Evolutionary conservation across 495 filamentous ascomycete species (phyloP), one percentile per base, ranked within the genome.

Genomic region (Tetracladium setigerum): DNA sequence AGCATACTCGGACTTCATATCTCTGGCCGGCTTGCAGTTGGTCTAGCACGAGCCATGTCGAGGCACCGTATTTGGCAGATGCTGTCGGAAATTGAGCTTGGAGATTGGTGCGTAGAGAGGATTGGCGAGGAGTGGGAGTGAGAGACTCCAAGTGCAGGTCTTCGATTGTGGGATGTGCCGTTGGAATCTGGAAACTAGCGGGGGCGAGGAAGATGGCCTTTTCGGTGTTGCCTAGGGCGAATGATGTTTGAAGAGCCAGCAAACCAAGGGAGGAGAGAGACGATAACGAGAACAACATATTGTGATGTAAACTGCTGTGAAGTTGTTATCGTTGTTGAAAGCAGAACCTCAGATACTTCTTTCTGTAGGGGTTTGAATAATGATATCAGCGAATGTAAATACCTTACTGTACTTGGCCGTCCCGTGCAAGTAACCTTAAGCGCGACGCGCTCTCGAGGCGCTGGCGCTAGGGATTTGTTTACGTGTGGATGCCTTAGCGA

Each of bases 1-100:
- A 98, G 66, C 92, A 98, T 50, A 96, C 73, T 17, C 92, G 78
- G 30, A 95, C 79, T 69, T 98, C 92, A 70, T 97, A 95, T 49
- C 90, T 78, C 57, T 84, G 83, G 9, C 79, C 76, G 15, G 79
- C 73, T 15, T 63, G 72, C 41, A 98, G 73, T n/a, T 76, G 66
- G 44, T 89, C 76, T n/a, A 98, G 76, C 30, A 91, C 70, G 54
- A 86, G 78, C 92, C 92, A 96, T 33, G 88, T 82, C 27, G 82
- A 67, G 16, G 71, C 67, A 6, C 87, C 89, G 5, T 69, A 47
- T n/a, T 71, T 73, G 4, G 65, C 58, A 6, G 65, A 55, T 1
- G 61, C 37, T 7, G 65, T 76, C 8, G 87, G 84, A 56, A 90
- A 94, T 15, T 75, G 70, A 17, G 82, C 79, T 38, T 73, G 64